phyloP scores from a whole-genome alignment of 1,284 basidiomycete species.

The Trichosporon faecale region DNA sequence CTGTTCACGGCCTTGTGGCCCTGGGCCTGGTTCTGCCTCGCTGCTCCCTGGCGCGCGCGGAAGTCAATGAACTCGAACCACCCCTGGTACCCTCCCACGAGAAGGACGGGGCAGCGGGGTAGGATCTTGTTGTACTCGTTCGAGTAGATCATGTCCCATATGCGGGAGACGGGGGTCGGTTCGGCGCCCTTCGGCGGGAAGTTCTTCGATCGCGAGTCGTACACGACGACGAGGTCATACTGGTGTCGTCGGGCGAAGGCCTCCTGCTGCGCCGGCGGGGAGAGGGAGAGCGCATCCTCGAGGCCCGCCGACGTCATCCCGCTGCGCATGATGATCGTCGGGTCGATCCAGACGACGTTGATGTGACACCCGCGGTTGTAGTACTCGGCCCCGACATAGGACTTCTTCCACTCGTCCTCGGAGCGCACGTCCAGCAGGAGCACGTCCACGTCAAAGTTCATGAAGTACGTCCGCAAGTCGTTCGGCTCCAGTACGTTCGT shows the following conservation, averaged over 20 bases:
- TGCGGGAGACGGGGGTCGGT: constrained; percentile 59
- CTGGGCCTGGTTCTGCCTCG: neutral
- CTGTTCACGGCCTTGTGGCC: constrained; percentile 17
- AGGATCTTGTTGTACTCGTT: constrained; percentile 69
- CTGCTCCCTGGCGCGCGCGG: constrained; percentile 11
- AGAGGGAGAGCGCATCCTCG: constrained; percentile 71
- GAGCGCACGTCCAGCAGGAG: constrained; percentile 79
- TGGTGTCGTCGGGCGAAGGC: constrained; percentile 76
- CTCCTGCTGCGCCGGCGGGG: constrained; percentile 65
- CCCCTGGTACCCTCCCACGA: constrained; percentile 79
- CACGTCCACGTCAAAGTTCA: constrained; percentile 60
- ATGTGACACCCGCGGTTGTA: constrained; percentile 49
- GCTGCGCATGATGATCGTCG: constrained; percentile 64
- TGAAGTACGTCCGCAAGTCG: constrained; percentile 62
- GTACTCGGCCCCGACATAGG: constrained; percentile 64
- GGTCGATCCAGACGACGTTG: constrained; percentile 76
- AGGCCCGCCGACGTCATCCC: constrained; percentile 66
- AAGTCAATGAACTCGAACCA: constrained; percentile 66
- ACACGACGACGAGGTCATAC: constrained; percentile 86
- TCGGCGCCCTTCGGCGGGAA: constrained; percentile 55
- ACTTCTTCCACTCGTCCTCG: constrained; percentile 69
- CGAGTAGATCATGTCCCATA: constrained; percentile 70
- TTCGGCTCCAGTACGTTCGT: constrained; percentile 63
- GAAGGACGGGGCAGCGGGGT: constrained; percentile 73
- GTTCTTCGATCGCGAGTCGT: constrained; percentile 68